Evolutionary conservation across 225 moss, liverwort and hornwort species (phyloP), one percentile per base, ranked within the genome.

Genomic region (Climacium dendroides): DNA sequence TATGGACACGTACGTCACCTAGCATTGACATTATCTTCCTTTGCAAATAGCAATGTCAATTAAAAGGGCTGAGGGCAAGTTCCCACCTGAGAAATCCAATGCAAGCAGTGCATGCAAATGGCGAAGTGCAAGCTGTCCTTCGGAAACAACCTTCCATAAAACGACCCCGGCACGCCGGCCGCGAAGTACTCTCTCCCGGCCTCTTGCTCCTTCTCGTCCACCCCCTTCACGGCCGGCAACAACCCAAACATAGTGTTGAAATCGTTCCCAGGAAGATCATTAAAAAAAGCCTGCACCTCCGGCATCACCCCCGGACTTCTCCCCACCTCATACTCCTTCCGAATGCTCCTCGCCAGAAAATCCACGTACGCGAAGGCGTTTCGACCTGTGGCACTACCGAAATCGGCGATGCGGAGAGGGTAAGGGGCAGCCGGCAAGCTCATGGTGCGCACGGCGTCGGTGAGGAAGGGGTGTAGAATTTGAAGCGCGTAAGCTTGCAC

Each of bases 341-440:
- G 83, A 52, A 92, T 87, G 75, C 85, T 65, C 1, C 30, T 53
- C 66, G 88, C 78, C 65, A 92, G 72, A 11, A 87, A 87, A 48
- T 92, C 85, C 64, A 90, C 47, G 87, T 83, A 90, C 11, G 78
- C 45, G 67, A 90, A 83, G 61, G 93, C 89, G 73, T 93, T 93
- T 18, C 90, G 88, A n/a, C 93, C 93, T 18, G 90, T 93, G 83
- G 93, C 85, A 24, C 93, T 89, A 9, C 93, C 93, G 71, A 93
- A 90, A 65, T 93, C 93, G 10, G 89, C 92, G 50, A 93, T 89
- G 55, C 87, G 85, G 43, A 93, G 89, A 10, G 90, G 70, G 48
- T 55, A 13, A 15, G 87, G 41, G 8, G 29, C 25, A 23, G 25
- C 19, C 62, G 90, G 85, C 12, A 91, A 70, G 80, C 48, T 52